Percentiles rank a stretch among this genome's conserved stretches.
Evolutionary conservation across 139 green algal species (phyloP).

Genomic region (Chlorella ohadii): DNA sequence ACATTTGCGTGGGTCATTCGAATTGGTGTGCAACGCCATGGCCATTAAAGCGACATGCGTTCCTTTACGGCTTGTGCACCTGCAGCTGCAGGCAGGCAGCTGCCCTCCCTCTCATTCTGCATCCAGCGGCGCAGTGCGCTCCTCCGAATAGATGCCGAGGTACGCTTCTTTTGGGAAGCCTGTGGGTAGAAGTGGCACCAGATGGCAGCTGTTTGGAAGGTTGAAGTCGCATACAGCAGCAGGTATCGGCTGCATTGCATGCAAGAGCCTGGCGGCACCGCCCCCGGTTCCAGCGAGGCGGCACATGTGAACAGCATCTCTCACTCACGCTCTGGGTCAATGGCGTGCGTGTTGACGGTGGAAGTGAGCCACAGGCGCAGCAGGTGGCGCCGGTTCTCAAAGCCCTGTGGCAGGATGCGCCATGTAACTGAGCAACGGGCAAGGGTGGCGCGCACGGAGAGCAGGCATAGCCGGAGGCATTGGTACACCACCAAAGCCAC

Average conservation of each 20-base stretch:
- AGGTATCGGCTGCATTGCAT: too few species aligned
- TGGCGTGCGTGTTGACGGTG: not conserved
- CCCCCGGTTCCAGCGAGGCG: not conserved
- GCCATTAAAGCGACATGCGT: too few species aligned
- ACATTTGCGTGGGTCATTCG: too few species aligned
- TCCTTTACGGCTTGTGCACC: too few species aligned
- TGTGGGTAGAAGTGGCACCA: not conserved
- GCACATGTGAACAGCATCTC: not conserved
- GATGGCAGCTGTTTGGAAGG: not conserved
- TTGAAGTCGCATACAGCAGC: not conserved
- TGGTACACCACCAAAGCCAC: not conserved
- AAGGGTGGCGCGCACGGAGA: not conserved
- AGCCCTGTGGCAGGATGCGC: not conserved
- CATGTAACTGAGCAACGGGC: not conserved
- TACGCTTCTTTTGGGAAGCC: not conserved
- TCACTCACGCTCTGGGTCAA: conserved; percentile 6
- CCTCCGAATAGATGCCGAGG: too few species aligned
- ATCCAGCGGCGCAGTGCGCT: not conserved
- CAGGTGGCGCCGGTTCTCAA: conserved; percentile 27
- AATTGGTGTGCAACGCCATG: too few species aligned
- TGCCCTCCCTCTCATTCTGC: not conserved
- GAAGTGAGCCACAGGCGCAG: conserved; percentile 10
- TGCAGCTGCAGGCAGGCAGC: too few species aligned
- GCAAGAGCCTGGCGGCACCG: not conserved
- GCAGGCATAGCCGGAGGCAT: not conserved